These are phyloP conservation scores for Dendrobium huoshanense DNA, from an alignment of 106 monocot species.

Conservation along the genomic window DNA sequence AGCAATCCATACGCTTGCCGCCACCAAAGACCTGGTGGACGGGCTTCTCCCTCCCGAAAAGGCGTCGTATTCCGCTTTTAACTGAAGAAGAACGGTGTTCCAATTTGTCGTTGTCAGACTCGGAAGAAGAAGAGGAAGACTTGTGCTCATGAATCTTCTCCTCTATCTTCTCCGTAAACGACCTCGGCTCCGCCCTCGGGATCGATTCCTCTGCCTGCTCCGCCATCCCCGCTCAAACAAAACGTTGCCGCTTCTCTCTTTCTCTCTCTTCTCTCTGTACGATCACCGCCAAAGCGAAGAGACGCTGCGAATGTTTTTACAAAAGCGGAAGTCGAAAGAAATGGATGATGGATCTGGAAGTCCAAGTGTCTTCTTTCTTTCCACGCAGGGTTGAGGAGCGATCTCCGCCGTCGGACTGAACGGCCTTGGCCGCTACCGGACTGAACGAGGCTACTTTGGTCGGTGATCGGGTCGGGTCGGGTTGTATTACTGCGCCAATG, in stretches of 20 bases:
- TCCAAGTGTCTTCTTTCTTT: not conserved
- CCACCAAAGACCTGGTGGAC: slow-evolving; percentile 54
- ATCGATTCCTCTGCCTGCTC: slow-evolving; percentile 26
- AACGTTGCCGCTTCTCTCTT: not conserved
- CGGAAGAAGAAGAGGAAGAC: slow-evolving; percentile 24
- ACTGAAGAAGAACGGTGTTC: slow-evolving; percentile 7
- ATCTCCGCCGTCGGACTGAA: not conserved
- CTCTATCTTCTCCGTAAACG: slow-evolving; percentile 20
- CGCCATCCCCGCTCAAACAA: slow-evolving; percentile 23
- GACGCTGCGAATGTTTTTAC: not conserved
- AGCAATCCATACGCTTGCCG: slow-evolving; percentile 41
- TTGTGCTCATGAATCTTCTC: slow-evolving; percentile 20
- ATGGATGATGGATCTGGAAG: not conserved
- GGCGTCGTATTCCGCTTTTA: slow-evolving; percentile 28
- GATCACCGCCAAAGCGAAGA: not conserved
- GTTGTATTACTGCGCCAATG: not conserved
- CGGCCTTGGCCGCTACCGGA: not conserved
- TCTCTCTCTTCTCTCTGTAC: not conserved
- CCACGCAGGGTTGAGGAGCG: not conserved
- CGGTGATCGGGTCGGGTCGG: not conserved
- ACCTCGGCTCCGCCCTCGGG: slow-evolving; percentile 3
- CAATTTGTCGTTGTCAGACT: slow-evolving; percentile 34
- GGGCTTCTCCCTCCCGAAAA: slow-evolving; percentile 57
- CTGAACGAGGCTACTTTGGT: not conserved
- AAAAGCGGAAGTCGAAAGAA: not conserved